A percentile compares a stretch with the other conserved stretches of the same genome.
phyloP scores from a whole-genome alignment of 2,329 filamentous ascomycete species.

The Microdochium nivale region DNA sequence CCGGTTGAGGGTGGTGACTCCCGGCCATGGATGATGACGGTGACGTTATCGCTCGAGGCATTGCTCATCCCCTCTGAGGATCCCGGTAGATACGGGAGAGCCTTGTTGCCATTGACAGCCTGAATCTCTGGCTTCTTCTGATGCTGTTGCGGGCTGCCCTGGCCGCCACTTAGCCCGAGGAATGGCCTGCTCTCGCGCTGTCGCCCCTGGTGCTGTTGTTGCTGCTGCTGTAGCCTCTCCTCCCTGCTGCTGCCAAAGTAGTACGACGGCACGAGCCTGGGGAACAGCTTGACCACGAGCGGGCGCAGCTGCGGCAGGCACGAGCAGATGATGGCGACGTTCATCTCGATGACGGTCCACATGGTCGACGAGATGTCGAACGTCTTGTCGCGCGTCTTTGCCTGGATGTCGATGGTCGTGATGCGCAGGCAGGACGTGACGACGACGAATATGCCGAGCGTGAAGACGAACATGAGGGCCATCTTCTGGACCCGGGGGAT shows the following conservation, averaged over 20 bases:
- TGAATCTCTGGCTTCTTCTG: neutral
- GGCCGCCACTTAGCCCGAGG: neutral
- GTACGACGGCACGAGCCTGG: slow-evolving; percentile 15
- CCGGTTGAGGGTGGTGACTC: neutral
- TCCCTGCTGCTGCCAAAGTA: neutral
- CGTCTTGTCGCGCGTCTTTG: slow-evolving; percentile 15
- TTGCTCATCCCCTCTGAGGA: neutral
- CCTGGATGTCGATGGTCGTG: slow-evolving; percentile 26
- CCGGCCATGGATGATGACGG: neutral
- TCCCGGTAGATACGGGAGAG: neutral
- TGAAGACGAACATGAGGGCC: slow-evolving; percentile 29
- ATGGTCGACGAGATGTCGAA: slow-evolving; percentile 23
- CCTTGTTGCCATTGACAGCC: neutral
- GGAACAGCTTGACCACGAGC: slow-evolving; percentile 17
- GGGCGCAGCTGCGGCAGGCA: slow-evolving; percentile 23
- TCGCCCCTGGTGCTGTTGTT: too few relatives aligned
- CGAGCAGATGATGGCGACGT: slow-evolving; percentile 25
- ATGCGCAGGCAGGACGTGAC: slow-evolving; percentile 26
- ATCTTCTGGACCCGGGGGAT: slow-evolving; percentile 27
- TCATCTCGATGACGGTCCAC: slow-evolving; percentile 29
- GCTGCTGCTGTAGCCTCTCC: too few relatives aligned
- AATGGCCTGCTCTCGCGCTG: neutral
- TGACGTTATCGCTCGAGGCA: neutral
- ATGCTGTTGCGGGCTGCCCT: neutral
- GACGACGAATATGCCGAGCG: slow-evolving; percentile 27